A percentile compares a stretch with the other conserved stretches of the same genome.
These are phyloP conservation scores for Aleurites moluccanus DNA, from an alignment of 441 rosid species.

Conservation along the genomic window DNA sequence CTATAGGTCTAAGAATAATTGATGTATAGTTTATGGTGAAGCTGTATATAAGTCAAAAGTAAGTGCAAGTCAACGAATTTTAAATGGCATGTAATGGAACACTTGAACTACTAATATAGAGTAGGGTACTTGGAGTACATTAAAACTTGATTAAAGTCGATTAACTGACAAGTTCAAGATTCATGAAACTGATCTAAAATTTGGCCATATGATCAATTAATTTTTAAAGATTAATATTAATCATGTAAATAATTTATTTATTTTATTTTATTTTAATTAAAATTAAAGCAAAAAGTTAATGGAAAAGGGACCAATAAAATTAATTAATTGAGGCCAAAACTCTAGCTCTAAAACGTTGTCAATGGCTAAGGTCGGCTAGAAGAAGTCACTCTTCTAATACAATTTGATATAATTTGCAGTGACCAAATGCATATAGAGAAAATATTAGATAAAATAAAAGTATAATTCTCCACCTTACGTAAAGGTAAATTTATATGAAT, in stretches of 20 bases:
- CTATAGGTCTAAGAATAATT: background rate
- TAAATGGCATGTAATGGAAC: background rate
- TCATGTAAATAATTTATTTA: too few relatives aligned
- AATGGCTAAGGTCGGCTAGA: background rate
- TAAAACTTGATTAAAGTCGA: background rate
- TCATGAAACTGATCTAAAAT: slow-evolving; percentile 11
- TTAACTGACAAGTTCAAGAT: background rate
- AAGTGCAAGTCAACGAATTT: slow-evolving; percentile 13
- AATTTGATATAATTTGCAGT: background rate
- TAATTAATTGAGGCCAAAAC: background rate
- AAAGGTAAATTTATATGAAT: too few relatives aligned
- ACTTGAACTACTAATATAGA: slow-evolving; percentile 1
- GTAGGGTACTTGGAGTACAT: background rate
- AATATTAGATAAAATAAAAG: too few relatives aligned
- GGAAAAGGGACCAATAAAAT: too few relatives aligned
- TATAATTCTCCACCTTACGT: too few relatives aligned
- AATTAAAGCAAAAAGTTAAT: too few relatives aligned
- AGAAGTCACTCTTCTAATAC: background rate
- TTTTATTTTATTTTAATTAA: too few relatives aligned
- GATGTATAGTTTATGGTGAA: background rate
- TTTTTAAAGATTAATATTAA: background rate
- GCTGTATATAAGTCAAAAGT: background rate
- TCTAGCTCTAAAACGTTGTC: background rate
- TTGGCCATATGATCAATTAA: background rate
- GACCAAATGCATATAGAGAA: background rate